phyloP scores from a whole-genome alignment of 208 protist species.

The Wallacemonas rigidus region DNA sequence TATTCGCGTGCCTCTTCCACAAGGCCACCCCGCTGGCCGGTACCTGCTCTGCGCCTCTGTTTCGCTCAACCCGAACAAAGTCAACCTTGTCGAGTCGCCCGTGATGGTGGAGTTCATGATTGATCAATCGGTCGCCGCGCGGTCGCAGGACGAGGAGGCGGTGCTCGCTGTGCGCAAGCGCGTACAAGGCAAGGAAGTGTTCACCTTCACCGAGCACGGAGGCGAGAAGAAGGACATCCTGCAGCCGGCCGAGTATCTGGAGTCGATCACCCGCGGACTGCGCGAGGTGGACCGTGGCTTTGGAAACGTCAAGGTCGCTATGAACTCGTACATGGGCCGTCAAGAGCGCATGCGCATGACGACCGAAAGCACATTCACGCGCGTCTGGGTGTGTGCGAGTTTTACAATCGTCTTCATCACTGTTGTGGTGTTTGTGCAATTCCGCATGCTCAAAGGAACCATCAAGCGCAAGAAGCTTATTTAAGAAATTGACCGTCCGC shows the following conservation, averaged over 20 bases:
- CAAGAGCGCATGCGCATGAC: slow-evolving; percentile 62
- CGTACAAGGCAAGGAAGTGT: slow-evolving; percentile 64
- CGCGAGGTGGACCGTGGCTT: slow-evolving; percentile 17
- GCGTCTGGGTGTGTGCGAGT: slow-evolving; percentile 68
- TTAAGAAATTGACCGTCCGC: slow-evolving; percentile 17
- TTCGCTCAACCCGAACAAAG: background rate
- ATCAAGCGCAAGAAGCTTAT: slow-evolving; percentile 69
- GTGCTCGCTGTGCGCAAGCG: slow-evolving; percentile 31
- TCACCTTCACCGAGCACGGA: slow-evolving; percentile 59
- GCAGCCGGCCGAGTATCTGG: slow-evolving; percentile 55
- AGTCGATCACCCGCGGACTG: slow-evolving; percentile 33
- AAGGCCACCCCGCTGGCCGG: background rate
- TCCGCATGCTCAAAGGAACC: slow-evolving; percentile 64
- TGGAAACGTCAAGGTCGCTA: slow-evolving; percentile 11
- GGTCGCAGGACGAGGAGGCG: slow-evolving; percentile 13
- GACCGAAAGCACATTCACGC: slow-evolving; percentile 77
- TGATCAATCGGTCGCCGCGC: slow-evolving; percentile 20
- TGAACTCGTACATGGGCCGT: slow-evolving; percentile 15
- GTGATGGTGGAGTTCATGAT: slow-evolving; percentile 26
- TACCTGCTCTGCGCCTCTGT: slow-evolving; percentile 36
- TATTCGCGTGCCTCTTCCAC: slow-evolving; percentile 15
- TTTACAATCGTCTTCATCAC: slow-evolving; percentile 45
- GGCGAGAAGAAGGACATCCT: slow-evolving; percentile 68
- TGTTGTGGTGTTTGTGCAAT: slow-evolving; percentile 60
- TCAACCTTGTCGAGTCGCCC: slow-evolving; percentile 11